Conservation (phyloP, 331 rosid species). For the Quercus phellos region DNA sequence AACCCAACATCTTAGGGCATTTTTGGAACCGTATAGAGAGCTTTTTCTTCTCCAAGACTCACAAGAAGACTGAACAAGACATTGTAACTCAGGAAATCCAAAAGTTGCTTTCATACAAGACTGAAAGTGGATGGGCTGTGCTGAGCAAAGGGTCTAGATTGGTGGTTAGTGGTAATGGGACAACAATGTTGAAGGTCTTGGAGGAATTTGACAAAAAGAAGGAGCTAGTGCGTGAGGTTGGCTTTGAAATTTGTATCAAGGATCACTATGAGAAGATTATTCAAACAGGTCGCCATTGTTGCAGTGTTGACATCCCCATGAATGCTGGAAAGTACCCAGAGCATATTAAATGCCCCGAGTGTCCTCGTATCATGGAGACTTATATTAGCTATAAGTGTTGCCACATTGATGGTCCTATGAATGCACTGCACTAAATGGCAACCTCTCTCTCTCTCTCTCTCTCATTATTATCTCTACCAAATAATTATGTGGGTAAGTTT, state of each 20-base stretch:
- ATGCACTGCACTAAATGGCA: neutral
- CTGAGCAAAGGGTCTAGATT: constrained; percentile 14
- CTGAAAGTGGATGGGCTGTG: constrained; percentile 18
- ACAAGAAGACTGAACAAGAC: neutral
- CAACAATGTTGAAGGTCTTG: constrained; percentile 6
- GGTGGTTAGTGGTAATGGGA: constrained; percentile 1
- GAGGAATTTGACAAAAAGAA: constrained; percentile 17
- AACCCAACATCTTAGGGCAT: neutral
- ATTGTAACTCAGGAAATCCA: constrained; percentile 10
- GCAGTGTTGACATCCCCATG: constrained; percentile 19
- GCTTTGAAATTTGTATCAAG: constrained; percentile 5
- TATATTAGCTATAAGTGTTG: neutral
- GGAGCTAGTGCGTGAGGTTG: neutral
- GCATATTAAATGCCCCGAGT: neutral
- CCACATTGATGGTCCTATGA: neutral
- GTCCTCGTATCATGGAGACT: constrained; percentile 4
- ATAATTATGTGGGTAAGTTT: neutral
- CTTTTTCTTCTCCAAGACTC: constrained; percentile 10
- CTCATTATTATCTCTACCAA: neutral
- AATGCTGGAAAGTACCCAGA: constrained; percentile 29
- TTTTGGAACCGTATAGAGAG: constrained; percentile 16
- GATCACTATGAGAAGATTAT: constrained; percentile 12
- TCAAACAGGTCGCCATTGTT: constrained; percentile 5
- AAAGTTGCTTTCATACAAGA: constrained; percentile 21
- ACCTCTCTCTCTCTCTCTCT: neutral